Evolutionary conservation across 2,329 filamentous ascomycete genomes (phyloP), one percentile per base, ranked within the genome.

Genomic region (Aspergillus sp.): DNA sequence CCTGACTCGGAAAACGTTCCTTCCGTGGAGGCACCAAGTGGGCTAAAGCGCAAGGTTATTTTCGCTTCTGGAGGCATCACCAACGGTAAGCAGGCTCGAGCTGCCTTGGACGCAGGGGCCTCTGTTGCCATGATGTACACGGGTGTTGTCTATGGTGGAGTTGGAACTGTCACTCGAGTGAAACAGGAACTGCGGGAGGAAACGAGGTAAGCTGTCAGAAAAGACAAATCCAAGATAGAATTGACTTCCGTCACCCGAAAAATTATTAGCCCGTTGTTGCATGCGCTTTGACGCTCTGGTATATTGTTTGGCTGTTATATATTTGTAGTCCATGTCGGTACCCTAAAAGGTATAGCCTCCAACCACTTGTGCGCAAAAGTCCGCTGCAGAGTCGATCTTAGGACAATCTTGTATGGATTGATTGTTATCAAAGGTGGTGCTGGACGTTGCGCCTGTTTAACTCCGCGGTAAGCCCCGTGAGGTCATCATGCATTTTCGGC

Each of bases 41-140:
- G 52, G 25, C 54, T 56, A 41, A 57, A 66, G n/a, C 70, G 67
- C 46, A 96, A 96, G 77, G 87, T 92, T 52, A 89, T 99, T 60
- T 98, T 98, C 71, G 93, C 93, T 0, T 95, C 91, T 0, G 95
- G 95, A 1, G 95, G 95, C 17, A 93, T 99, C 69, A 95, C 90
- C 1, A 93, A 89, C 63, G 95, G 95, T 4, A 83, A 89, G 62
- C 89, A 98, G 76, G 96, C 91, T 8, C 78, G 90, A 14, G 82
- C 90, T 76, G 85, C 93, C 6, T 81, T 98, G 49, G 90, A 96
- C 64, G 92, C 93, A 0, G 95, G 95, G 8, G 95, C 95, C 0
- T 93, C 89, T 66, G 87, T 96, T 14, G 92, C 91, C 2, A 95
- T 96, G 86, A 82, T 96, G 52, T 98, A 98, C 74, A 99, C 95